Evolutionary conservation across 2,329 filamentous ascomycete species (phyloP), one percentile per base, ranked within the genome.

Genomic region (Aspergillus japonicus): DNA sequence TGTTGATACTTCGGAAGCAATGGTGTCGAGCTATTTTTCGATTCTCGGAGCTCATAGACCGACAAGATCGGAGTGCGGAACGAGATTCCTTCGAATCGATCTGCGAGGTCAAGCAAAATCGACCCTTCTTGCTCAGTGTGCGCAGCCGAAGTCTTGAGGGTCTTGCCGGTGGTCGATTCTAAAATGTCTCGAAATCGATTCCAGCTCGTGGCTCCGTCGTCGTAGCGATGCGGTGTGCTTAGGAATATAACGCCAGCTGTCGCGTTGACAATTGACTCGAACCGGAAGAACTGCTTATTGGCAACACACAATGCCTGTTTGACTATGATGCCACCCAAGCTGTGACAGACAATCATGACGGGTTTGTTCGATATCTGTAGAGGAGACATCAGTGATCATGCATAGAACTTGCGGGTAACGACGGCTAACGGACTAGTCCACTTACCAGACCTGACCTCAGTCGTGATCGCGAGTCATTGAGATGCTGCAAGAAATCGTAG

Each of bases 1-100:
- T 57, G 55, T 47, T 51, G 55, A 14, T 51, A 50, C 23, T 51
- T 51, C 2, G 33, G 44, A 7, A 49, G 47, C 19, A 57, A 51
- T 16, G 55, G n/a, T 5, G 48, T 44, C 44, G 55, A 57, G 48
- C 47, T 51, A 29, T 26, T 44, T 21, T 51, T 57, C n/a, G 56
- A 57, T 47, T 57, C 56, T 35, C 56, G 39, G 16, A 52, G 35
- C 29, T 57, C 56, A 35, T 53, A 52, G 23, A 53, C 49, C 2
- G 56, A 57, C 12, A 57, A 24, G 14, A 57, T 52, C 19, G 56
- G 56, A 33, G 56, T 57, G n/a, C 56, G 56, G 26, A 57, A 31
- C 23, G 48, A 53, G 19, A 57, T 52, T 21, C 33, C 49, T 44
- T 57, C 56, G 29, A 57, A 57, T 31, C 56, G 44, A 53, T 52